These are phyloP conservation scores for Monosporozyma solicola DNA, from an alignment of 805 yeast genomes.

Conservation along the genomic window DNA sequence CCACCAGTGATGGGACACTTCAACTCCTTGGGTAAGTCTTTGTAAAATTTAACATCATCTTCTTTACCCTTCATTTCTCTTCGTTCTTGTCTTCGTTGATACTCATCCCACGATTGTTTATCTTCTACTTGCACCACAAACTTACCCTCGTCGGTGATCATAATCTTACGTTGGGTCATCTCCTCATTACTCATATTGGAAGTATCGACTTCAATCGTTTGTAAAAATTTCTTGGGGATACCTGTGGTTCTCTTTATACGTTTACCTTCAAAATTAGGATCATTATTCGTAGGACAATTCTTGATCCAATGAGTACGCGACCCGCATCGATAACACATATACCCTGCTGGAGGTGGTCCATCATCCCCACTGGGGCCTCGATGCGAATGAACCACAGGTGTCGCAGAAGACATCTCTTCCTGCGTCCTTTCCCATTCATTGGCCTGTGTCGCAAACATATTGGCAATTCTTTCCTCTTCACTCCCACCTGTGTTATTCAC, in stretches of 20 bases:
- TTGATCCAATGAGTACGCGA: conserved; percentile 93
- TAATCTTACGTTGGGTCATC: conserved; percentile 46
- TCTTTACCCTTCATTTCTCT: conserved; percentile 29
- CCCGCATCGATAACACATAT: conserved; percentile 94
- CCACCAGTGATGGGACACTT: conserved; percentile 64
- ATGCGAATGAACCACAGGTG: conserved; percentile 50
- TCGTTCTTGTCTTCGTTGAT: conserved; percentile 52
- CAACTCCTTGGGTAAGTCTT: conserved; percentile 44
- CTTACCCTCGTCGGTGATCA: conserved; percentile 91
- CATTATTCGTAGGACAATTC: conserved; percentile 89
- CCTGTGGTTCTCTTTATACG: conserved; percentile 90
- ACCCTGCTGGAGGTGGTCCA: conserved; percentile 84
- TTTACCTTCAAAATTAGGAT: conserved; percentile 90
- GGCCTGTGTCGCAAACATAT: conserved; percentile 88
- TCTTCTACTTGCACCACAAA: conserved; percentile 96
- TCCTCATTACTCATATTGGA: conserved; percentile 56
- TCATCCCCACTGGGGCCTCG: conserved; percentile 33
- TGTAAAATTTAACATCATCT: conserved; percentile 31
- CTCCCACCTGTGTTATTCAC: conserved; percentile 37
- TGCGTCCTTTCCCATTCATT: conserved; percentile 95
- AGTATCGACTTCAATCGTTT: conserved; percentile 53
- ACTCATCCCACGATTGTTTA: conserved; percentile 78
- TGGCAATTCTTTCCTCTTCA: conserved; percentile 82
- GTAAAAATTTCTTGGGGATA: conserved; percentile 88
- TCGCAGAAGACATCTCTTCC: conserved; percentile 77